These are phyloP conservation scores for Chaetomium globosum DNA, from an alignment of 2,329 filamentous ascomycete genomes.

Conservation along the genomic window DNA sequence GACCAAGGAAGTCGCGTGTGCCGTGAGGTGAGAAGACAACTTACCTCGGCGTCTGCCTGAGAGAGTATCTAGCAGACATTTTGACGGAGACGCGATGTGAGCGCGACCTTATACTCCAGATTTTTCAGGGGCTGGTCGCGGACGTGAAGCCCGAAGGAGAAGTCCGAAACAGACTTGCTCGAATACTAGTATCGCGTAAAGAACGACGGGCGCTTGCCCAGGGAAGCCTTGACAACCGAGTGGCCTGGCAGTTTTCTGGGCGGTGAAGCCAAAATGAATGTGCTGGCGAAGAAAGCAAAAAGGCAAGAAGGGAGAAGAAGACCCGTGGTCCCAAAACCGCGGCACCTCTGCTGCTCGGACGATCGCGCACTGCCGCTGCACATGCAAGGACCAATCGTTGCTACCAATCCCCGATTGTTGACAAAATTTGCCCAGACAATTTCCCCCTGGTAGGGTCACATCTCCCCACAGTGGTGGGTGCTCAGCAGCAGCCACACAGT, in stretches of 20 bases:
- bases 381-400: conserved; percentile 24
- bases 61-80: conserved; percentile 42
- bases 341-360: conserved; percentile 15
- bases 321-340: neutral
- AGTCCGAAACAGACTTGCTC: neutral
- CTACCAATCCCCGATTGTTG: conserved; percentile 19
- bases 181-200: conserved; percentile 27
- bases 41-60: conserved; percentile 42
- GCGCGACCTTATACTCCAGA: conserved; percentile 21
- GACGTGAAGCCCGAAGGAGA: neutral
- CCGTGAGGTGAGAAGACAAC: conserved; percentile 17
- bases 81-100: conserved; percentile 23
- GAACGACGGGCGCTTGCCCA: conserved; percentile 3
- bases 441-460: conserved; percentile 3
- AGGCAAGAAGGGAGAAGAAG: conserved; percentile 2
- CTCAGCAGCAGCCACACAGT: neutral
- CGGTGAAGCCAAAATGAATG: conserved; percentile 17
- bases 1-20: neutral
- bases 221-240: conserved; percentile 6
- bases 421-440: conserved; percentile 28
- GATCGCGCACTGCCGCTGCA: conserved; percentile 5
- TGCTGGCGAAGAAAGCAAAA: neutral
- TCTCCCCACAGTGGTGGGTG: conserved; percentile 6
- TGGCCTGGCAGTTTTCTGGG: conserved; percentile 1
- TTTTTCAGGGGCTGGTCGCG: conserved; percentile 1